A percentile compares a stretch with the other conserved stretches of the same genome.
phyloP scores from a whole-genome alignment of 345 rosid genomes.

The Eucalyptus cloeziana region DNA sequence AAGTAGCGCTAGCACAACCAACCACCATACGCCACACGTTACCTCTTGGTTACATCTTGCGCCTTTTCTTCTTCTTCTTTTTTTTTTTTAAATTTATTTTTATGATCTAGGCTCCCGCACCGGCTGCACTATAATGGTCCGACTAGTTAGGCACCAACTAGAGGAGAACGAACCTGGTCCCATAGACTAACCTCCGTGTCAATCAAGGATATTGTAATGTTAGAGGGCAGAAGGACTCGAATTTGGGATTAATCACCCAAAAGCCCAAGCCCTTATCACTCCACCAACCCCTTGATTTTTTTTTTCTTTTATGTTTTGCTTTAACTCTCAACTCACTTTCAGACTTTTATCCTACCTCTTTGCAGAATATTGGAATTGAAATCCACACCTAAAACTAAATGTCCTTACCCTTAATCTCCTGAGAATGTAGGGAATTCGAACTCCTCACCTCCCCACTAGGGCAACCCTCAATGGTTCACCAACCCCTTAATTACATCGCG shows the following conservation, averaged over 20 bases:
- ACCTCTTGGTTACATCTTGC: no score
- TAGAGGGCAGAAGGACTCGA: no score
- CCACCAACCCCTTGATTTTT: no score
- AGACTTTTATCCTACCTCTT: no score
- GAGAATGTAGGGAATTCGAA: accelerated
- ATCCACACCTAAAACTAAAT: accelerated
- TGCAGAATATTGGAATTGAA: accelerated
- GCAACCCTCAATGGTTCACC: accelerated
- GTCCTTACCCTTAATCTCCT: accelerated
- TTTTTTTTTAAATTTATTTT: no score
- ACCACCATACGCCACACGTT: no score
- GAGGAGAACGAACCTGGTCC: accelerated
- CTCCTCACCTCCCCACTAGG: accelerated
- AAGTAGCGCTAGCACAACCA: no score
- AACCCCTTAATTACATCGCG: no score
- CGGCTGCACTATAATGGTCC: accelerated
- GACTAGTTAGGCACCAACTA: no score
- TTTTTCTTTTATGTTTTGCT: accelerated
- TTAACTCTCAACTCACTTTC: accelerated
- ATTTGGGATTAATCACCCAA: accelerated
- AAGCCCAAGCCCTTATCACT: no score
- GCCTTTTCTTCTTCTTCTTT: accelerated
- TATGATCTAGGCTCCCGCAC: accelerated
- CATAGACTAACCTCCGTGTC: no score
- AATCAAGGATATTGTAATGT: no score